Percentiles rank a stretch among this genome's conserved stretches.
Conservation (phyloP, 2,329 filamentous ascomycete genomes). For the Pyricularia grisea region DNA sequence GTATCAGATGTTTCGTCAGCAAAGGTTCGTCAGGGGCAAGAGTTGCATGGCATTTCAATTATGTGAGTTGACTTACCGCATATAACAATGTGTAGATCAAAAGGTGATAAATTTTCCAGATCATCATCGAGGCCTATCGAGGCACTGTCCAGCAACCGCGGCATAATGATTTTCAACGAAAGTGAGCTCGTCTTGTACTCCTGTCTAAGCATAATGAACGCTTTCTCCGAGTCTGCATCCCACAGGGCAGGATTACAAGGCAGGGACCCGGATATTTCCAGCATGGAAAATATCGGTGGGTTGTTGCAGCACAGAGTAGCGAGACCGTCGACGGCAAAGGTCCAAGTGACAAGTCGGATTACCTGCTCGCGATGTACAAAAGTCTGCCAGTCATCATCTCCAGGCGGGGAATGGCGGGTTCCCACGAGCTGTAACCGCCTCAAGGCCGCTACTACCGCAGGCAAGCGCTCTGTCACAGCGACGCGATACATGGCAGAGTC, state of each 20-base stretch:
- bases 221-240: background rate
- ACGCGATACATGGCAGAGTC: background rate
- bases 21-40: background rate
- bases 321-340: background rate
- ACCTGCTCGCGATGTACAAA: background rate
- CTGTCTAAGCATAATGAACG: background rate
- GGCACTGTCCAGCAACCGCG: background rate
- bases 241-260: background rate
- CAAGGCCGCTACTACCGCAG: background rate
- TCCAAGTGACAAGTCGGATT: background rate
- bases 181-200: background rate
- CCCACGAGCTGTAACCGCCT: background rate
- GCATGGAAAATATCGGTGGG: background rate
- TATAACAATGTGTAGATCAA: background rate
- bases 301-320: background rate
- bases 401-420: background rate
- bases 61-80: background rate
- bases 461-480: background rate
- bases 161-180: background rate
- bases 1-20: background rate
- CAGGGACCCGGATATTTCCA: background rate
- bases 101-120: background rate
- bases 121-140: background rate
- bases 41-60: background rate
- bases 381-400: background rate